Conservation (phyloP, 208 protist genomes). For the Herpetomonas samuelpessoai region DNA sequence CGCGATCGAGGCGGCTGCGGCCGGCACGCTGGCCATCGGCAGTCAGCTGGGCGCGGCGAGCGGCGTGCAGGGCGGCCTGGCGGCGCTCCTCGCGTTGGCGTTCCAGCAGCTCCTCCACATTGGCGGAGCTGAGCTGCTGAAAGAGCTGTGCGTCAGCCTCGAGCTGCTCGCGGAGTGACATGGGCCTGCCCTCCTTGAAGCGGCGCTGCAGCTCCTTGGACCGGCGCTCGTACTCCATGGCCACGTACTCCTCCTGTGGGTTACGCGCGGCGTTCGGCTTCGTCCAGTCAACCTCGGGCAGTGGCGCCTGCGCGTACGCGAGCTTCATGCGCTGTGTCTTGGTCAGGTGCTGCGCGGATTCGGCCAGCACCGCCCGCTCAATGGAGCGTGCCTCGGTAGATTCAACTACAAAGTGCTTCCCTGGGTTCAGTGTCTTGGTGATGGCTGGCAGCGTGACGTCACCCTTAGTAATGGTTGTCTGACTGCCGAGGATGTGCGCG, state of each 20-base stretch:
- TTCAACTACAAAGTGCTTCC: constrained; percentile 62
- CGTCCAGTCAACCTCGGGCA: constrained; percentile 72
- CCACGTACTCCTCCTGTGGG: constrained; percentile 73
- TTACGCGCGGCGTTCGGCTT: constrained; percentile 39
- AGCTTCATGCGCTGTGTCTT: constrained; percentile 36
- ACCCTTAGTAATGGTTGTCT: constrained; percentile 36
- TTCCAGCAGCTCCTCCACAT: constrained; percentile 48
- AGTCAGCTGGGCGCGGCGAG: neutral
- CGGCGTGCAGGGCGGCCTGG: constrained; percentile 14
- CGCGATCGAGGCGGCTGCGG: constrained; percentile 11
- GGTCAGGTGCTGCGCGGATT: constrained; percentile 40
- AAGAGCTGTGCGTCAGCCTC: constrained; percentile 66
- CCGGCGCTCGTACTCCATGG: constrained; percentile 70
- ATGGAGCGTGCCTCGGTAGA: constrained; percentile 61
- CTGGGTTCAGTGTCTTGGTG: constrained; percentile 36
- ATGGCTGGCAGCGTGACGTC: constrained; percentile 50
- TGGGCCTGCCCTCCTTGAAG: constrained; percentile 63
- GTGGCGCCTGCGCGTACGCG: constrained; percentile 33
- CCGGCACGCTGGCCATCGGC: neutral
- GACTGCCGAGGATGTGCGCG: constrained; percentile 54
- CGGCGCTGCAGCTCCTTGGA: constrained; percentile 66
- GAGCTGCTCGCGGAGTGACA: constrained; percentile 83
- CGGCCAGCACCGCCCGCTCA: constrained; percentile 63
- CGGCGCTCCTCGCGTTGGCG: constrained; percentile 49
- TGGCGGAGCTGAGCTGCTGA: constrained; percentile 43